Evolutionary conservation across 345 rosid species (phyloP), one percentile per base, ranked within the genome.

Genomic region (Arabidopsis arenosa): DNA sequence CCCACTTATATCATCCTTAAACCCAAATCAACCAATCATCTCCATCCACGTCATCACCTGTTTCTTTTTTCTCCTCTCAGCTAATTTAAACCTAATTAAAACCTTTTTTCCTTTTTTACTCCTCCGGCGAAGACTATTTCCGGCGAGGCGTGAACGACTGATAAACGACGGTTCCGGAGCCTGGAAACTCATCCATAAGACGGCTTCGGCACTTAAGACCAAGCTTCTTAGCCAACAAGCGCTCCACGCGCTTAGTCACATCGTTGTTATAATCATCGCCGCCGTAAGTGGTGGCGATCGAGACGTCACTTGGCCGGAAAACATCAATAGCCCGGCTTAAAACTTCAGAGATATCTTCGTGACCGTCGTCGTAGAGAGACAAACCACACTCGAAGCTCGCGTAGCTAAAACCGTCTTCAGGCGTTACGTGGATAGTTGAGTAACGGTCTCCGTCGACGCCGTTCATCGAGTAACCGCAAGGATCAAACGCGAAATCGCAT

Each of bases 401-500:
- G 63, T 96, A 96, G 85, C 98, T 93, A 59, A 82, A 93, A 4
- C 98, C 99, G 40, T 88, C 98, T 76, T 96, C 99, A 0, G 99
- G 99, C 0, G 99, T 95, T 21, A 95, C 99, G 67, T 95, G 99
- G 32, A 95, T 93, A 4, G 99, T 95, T 0, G 99, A 95, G 89
- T 95, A 95, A 17, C 96, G 87, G n/a, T 90, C 90, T 0, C 88
- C 84, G 56, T 89, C 91, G 39, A 96, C 85, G 66, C 97, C 96
- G 10, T 96, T 96, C 99, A 96, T 96, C 12, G 99, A 96, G 83
- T 96, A 96, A 0, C 99, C 99, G 49, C 99, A 96, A 0, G 99
- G 99, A 57, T 96, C 98, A 61, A 96, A 96, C 4, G 88, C 99
- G 28, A 90, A 96, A 47, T 96, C 99, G 41, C 99, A 89, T 1